Conservation (phyloP, 805 yeast genomes). For the Dipodascus geniculatus region DNA sequence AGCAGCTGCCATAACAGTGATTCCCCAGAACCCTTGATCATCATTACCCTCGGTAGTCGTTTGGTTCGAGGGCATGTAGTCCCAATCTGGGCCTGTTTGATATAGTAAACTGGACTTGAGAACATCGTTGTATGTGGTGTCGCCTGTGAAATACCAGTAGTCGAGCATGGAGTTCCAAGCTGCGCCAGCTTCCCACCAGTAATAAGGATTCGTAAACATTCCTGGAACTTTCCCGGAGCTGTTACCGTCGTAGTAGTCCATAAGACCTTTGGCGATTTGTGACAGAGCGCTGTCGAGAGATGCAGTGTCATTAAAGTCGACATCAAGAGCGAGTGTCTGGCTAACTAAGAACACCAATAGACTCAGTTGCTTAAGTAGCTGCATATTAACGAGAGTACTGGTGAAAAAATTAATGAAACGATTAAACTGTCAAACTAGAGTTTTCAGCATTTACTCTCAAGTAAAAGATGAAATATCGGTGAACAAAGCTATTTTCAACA, state of each 20-base stretch:
- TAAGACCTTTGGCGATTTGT: slow-evolving; percentile 53
- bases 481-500: no score
- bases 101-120: slow-evolving; percentile 49
- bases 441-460: no score
- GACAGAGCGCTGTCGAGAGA: slow-evolving; percentile 38
- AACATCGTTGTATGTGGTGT: slow-evolving; percentile 46
- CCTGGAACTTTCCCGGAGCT: slow-evolving; percentile 61
- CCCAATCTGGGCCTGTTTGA: slow-evolving; percentile 53
- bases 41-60: slow-evolving; percentile 82
- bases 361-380: not conserved
- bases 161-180: slow-evolving; percentile 61
- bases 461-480: no score
- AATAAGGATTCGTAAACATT: slow-evolving; percentile 61
- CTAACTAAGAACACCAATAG: not conserved
- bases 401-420: not conserved
- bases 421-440: no score
- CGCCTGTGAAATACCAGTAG: slow-evolving; percentile 57
- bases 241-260: slow-evolving; percentile 70
- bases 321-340: slow-evolving; percentile 3
- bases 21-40: slow-evolving; percentile 91
- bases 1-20: slow-evolving; percentile 74
- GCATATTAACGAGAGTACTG: not conserved
- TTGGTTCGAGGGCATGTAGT: slow-evolving; percentile 74
- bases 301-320: slow-evolving; percentile 12
- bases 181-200: slow-evolving; percentile 92